Evolutionary conservation across 352 stramenopile species (phyloP).

Genomic region (Thalassiosira ordinaria): DNA sequence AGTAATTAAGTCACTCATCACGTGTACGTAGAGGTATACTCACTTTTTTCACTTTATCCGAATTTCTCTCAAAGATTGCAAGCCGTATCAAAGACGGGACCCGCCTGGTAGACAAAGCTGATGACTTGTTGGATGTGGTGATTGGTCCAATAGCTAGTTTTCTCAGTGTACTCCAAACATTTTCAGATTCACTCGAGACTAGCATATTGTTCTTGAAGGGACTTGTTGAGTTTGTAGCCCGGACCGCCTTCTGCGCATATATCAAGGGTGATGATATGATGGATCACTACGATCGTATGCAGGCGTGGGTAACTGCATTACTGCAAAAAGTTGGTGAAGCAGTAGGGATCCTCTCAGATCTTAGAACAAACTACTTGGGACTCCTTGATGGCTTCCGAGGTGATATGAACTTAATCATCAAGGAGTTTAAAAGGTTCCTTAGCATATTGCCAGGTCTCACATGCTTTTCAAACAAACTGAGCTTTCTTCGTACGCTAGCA

Average conservation of each 20-base stretch:
- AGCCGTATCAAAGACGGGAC: conserved; percentile 1
- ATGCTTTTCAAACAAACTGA: not conserved
- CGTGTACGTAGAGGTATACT: not conserved
- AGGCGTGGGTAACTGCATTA: conserved; percentile 2
- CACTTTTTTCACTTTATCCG: not conserved
- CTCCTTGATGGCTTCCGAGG: conserved; percentile 5
- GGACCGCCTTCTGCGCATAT: conserved; percentile 20
- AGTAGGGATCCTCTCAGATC: not conserved
- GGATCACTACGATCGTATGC: conserved; percentile 3
- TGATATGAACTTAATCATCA: not conserved
- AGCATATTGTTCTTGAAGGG: not conserved
- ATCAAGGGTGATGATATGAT: not conserved
- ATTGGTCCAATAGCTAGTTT: conserved; percentile 22
- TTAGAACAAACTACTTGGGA: not conserved
- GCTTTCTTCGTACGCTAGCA: not conserved
- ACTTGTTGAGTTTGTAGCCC: conserved; percentile 31
- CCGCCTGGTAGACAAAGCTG: not conserved
- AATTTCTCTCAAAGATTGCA: conserved; percentile 6
- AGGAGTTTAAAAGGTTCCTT: conserved; percentile 13
- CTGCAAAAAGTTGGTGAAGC: not conserved
- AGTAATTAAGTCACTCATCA: not conserved
- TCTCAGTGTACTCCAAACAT: not conserved
- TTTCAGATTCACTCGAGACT: not conserved
- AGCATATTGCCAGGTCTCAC: not conserved
- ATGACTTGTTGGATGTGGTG: not conserved